Evolutionary conservation across 2,329 filamentous ascomycete genomes (phyloP), one percentile per base, ranked within the genome.

Genomic region (Colletotrichum aenigma): DNA sequence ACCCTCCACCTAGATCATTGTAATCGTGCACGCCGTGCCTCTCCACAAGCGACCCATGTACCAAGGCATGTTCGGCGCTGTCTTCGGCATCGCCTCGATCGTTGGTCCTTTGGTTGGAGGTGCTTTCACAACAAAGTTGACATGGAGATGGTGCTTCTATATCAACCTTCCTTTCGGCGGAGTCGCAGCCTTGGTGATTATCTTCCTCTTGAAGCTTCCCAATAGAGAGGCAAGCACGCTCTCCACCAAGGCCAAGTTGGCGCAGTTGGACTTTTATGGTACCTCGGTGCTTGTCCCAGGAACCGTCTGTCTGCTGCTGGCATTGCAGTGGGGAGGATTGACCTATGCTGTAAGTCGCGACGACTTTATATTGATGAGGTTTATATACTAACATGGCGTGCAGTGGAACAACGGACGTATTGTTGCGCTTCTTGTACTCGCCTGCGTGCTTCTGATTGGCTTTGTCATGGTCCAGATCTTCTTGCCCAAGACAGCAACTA

Each of bases 371-470:
- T 15, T 18, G 4, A n/a, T 10, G 3, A 1, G 9, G 13, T 26
- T 2, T 16, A 10, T 4, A 18, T 34, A 26, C 18, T 24, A 7
- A 56, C 2, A 56, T 24, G 1, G 5, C 9, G 3, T 7, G 15
- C 1, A 83, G 80, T 89, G 87, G 88, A 83, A 80, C 24, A 81
- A 82, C 55, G 82, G 82, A 1, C 83, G 83, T 7, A 84, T 90
- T 61, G 85, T 90, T 24, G 84, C 83, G 3, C 82, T 89, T 74
- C 77, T 88, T 62, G 84, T 87, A 38, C 76, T 91, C 9, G 91
- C 90, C 71, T 87, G 79, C 2, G 77, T 88, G 12, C 83, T 88
- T 3, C 83, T 86, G 13, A 68, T 87, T 28, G 85, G 84, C 6
- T 92, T 92, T 79, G 72, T 86, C 12, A 71, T 80, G 13, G 79